These are phyloP conservation scores for Citropsis articulata DNA, from an alignment of 345 rosid species.

Conservation along the genomic window DNA sequence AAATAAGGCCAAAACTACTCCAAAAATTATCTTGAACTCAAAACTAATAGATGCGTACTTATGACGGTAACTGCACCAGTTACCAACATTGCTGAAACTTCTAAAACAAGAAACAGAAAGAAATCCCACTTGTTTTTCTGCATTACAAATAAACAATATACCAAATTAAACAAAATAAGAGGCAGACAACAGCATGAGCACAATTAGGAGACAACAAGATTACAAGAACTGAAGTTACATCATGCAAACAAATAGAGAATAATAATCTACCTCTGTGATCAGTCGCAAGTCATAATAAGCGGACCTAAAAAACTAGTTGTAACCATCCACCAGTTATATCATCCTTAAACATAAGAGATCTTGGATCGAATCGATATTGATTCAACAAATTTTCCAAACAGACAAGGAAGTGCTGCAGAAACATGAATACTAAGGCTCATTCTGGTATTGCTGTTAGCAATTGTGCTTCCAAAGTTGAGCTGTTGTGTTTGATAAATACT, in stretches of 20 bases:
- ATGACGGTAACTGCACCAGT: slow-evolving; percentile 84
- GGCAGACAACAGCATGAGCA: neutral
- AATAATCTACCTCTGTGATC: neutral
- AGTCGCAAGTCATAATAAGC: neutral
- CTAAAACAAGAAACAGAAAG: slow-evolving; percentile 78
- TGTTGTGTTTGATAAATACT: too few species aligned
- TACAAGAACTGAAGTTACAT: neutral
- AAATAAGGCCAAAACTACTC: neutral
- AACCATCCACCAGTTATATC: neutral
- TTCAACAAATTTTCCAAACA: slow-evolving; percentile 3
- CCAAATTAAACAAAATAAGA: slow-evolving; percentile 2
- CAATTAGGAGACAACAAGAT: neutral
- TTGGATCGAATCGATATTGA: too few species aligned
- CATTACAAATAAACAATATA: slow-evolving; percentile 20
- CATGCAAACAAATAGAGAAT: neutral
- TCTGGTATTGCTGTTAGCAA: neutral
- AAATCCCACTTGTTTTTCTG: slow-evolving; percentile 99
- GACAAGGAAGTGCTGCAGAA: neutral
- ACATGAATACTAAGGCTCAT: neutral
- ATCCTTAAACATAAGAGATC: neutral
- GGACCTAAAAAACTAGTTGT: neutral
- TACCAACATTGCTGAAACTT: slow-evolving; percentile 82
- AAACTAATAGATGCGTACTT: slow-evolving; percentile 50
- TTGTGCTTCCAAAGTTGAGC: neutral
- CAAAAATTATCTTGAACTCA: slow-evolving; percentile 7